A percentile compares a stretch with the other conserved stretches of the same genome.
Evolutionary conservation across 2,329 filamentous ascomycete genomes (phyloP).

Genomic region (Penicillium sp.): DNA sequence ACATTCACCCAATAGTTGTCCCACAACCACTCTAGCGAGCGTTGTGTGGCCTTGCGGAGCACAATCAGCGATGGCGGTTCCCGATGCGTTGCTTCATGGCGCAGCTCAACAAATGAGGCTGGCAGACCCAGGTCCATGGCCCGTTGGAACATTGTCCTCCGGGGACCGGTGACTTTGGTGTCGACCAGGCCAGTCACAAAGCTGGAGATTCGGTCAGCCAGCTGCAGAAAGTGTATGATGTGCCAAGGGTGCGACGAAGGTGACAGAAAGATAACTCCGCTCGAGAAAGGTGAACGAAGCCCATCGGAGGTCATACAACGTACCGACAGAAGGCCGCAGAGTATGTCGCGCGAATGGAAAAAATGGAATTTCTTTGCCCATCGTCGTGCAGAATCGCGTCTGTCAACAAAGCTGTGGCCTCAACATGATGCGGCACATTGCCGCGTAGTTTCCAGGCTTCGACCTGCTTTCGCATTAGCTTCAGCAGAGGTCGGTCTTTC

Average conservation of each 20-base stretch:
- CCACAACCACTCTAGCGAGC: constrained; percentile 84
- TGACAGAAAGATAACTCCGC: no score
- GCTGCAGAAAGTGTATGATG: neutral
- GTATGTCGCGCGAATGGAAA: constrained; percentile 49
- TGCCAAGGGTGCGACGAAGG: neutral
- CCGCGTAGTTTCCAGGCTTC: constrained; percentile 49
- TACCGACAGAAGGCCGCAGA: constrained; percentile 50
- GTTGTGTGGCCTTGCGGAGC: constrained; percentile 67
- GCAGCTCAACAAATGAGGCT: constrained; percentile 80
- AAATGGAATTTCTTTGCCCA: constrained; percentile 43
- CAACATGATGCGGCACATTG: constrained; percentile 49
- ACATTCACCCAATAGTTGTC: constrained; percentile 72
- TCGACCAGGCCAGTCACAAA: constrained; percentile 51
- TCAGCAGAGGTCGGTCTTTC: neutral
- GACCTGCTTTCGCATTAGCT: constrained; percentile 34
- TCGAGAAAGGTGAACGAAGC: neutral
- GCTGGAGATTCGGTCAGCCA: constrained; percentile 25
- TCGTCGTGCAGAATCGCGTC: constrained; percentile 51
- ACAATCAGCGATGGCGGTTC: constrained; percentile 76
- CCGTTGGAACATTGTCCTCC: constrained; percentile 49
- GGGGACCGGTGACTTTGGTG: constrained; percentile 44
- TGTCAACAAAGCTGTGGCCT: constrained; percentile 49
- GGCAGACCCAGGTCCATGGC: constrained; percentile 46
- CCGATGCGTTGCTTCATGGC: constrained; percentile 89
- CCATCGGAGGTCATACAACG: constrained; percentile 12